Conservation (phyloP, 2,329 filamentous ascomycete species). For the Venturiaceae sp. region DNA sequence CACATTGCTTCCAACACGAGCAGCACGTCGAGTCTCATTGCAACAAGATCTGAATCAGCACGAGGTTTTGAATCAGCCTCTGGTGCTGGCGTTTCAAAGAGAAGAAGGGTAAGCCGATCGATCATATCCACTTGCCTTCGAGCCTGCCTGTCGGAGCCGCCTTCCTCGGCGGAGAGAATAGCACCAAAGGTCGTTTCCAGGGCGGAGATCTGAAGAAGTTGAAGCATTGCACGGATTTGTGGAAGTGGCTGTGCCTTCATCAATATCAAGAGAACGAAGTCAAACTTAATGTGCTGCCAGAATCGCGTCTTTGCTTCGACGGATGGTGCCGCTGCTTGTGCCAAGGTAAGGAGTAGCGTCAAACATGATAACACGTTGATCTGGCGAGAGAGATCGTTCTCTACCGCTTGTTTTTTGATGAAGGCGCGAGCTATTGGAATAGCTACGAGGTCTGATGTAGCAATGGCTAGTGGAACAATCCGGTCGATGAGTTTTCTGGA, state of each 20-base stretch:
- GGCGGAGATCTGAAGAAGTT: constrained; percentile 57
- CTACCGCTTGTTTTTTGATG: constrained; percentile 8
- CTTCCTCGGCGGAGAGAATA: constrained; percentile 39
- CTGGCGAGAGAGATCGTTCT: constrained; percentile 38
- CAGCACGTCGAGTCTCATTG: constrained; percentile 35
- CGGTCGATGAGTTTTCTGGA: constrained; percentile 50
- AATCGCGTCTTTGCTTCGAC: constrained; percentile 38
- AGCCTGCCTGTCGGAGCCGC: constrained; percentile 21
- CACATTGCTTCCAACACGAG: constrained; percentile 47
- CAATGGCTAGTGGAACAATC: constrained; percentile 37
- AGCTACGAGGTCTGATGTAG: constrained; percentile 45
- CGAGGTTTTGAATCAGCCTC: constrained; percentile 18
- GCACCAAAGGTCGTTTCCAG: constrained; percentile 57
- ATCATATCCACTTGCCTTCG: constrained; percentile 39
- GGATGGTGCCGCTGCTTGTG: constrained; percentile 45
- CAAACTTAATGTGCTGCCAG: constrained; percentile 58
- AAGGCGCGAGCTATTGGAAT: constrained; percentile 28
- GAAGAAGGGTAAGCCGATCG: constrained; percentile 52
- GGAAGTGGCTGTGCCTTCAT: constrained; percentile 54
- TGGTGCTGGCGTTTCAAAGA: constrained; percentile 39
- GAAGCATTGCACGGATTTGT: constrained; percentile 55
- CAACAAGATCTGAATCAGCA: constrained; percentile 27
- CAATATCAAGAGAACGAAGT: constrained; percentile 58
- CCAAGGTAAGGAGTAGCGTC: constrained; percentile 54
- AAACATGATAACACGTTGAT: constrained; percentile 56